phyloP scores from a whole-genome alignment of 441 rosid genomes.

The Adansonia gregorii region DNA sequence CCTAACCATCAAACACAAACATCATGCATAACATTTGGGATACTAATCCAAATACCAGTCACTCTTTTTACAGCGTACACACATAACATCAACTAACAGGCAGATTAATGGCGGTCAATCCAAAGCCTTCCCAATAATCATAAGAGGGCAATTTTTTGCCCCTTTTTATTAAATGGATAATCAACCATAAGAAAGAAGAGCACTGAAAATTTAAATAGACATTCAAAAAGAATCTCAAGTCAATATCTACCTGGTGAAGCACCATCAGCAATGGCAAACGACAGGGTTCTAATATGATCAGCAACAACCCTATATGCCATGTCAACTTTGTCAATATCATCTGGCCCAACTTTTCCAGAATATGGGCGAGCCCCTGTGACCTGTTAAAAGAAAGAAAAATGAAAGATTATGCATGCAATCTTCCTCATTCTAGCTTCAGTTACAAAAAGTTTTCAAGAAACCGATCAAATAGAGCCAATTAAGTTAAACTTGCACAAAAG shows the following conservation, averaged over 20 bases:
- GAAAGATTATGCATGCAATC: background rate
- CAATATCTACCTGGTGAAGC: constrained; percentile 82
- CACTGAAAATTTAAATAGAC: background rate
- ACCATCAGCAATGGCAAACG: constrained; percentile 98
- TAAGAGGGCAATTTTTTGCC: background rate
- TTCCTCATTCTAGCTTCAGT: constrained; percentile 17
- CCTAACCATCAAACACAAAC: constrained; percentile 48
- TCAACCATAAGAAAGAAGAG: background rate
- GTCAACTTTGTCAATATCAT: constrained; percentile 79
- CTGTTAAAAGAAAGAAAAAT: constrained; percentile 35
- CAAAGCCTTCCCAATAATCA: constrained; percentile 5
- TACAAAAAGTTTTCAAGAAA: background rate
- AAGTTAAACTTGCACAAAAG: background rate
- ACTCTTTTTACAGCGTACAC: background rate
- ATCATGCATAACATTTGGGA: constrained; percentile 17
- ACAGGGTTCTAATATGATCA: constrained; percentile 91
- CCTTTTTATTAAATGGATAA: background rate
- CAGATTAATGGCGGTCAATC: background rate
- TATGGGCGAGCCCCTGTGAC: constrained; percentile 87
- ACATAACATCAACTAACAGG: background rate
- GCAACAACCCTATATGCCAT: constrained; percentile 99
- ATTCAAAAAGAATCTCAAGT: constrained; percentile 2
- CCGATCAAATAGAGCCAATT: background rate
- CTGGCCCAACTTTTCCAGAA: constrained; percentile 88
- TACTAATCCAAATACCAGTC: background rate